Evolutionary conservation across 345 rosid genomes (phyloP).

Genomic region (Populus euphratica): DNA sequence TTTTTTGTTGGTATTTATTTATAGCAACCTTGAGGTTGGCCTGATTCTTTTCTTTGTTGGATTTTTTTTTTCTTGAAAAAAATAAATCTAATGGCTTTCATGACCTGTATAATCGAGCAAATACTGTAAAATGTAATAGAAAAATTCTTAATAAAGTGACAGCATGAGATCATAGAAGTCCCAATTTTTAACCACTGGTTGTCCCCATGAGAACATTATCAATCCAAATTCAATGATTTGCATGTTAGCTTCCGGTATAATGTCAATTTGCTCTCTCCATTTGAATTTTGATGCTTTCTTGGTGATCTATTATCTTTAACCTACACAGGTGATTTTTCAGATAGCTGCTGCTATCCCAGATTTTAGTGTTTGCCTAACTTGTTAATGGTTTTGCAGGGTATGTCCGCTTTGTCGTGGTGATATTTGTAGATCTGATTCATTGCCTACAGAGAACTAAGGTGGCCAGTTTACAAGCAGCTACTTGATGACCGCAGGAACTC

Average conservation of each 20-base stretch:
- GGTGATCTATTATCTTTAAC: not conserved
- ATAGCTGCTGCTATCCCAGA: too few species aligned
- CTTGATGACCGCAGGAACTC: constrained; percentile 3
- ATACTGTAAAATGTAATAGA: not conserved
- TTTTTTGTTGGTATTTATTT: not conserved
- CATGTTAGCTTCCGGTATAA: not conserved
- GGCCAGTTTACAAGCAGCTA: not conserved
- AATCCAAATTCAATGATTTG: not conserved
- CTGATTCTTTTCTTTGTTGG: not conserved
- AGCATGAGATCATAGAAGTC: not conserved
- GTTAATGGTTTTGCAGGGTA: constrained; percentile 51
- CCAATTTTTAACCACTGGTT: not conserved
- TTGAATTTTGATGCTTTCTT: not conserved
- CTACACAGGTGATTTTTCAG: too few species aligned
- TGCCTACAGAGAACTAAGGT: constrained; percentile 36
- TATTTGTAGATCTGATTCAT: constrained; percentile 59
- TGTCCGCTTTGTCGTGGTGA: constrained; percentile 97
- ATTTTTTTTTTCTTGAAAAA: not conserved
- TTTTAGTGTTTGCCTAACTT: not conserved
- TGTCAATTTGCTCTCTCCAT: not conserved
- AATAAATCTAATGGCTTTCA: not conserved
- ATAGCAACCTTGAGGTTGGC: not conserved
- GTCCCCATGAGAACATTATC: not conserved
- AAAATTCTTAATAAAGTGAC: not conserved
- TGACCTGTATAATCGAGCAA: not conserved